Conservation (phyloP, 129 eudicot species). For the Centrapalus pauciflorus region DNA sequence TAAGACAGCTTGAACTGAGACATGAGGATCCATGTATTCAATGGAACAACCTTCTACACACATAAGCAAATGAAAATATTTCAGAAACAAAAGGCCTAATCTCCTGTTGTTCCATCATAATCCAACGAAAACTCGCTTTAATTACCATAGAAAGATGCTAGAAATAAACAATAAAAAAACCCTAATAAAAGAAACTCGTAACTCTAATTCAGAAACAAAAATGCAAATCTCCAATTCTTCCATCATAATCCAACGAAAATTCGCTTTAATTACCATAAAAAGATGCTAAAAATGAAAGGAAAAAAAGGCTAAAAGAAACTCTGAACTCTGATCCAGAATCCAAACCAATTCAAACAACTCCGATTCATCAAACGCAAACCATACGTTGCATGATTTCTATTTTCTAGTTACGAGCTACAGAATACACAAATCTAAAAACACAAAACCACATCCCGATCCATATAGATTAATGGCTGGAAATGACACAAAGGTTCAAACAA, state of each 20-base stretch:
- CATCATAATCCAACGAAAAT: not conserved
- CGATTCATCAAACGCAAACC: not conserved
- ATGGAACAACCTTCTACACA: slow-evolving; percentile 55
- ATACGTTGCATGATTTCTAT: not conserved
- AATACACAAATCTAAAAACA: slow-evolving; percentile 6
- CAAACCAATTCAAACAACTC: not conserved
- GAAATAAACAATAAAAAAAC: no score
- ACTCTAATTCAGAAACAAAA: not conserved
- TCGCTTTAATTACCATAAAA: not conserved
- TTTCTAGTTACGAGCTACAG: not conserved
- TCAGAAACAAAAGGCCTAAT: not conserved
- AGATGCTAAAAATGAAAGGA: no score
- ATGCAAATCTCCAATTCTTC: not conserved
- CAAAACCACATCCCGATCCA: not conserved
- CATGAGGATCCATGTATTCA: slow-evolving; percentile 69
- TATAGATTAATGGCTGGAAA: not conserved
- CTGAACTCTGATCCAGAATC: not conserved
- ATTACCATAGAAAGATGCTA: not conserved
- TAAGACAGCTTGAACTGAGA: slow-evolving; percentile 63
- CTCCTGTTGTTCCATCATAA: slow-evolving; percentile 2
- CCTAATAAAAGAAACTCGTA: not conserved
- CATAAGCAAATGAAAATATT: slow-evolving; percentile 5
- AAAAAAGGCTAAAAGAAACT: no score
- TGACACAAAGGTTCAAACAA: not conserved
- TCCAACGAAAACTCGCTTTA: not conserved